Evolutionary conservation across 2,329 filamentous ascomycete genomes (phyloP), one percentile per base, ranked within the genome.

Genomic region (Chalara sp.): DNA sequence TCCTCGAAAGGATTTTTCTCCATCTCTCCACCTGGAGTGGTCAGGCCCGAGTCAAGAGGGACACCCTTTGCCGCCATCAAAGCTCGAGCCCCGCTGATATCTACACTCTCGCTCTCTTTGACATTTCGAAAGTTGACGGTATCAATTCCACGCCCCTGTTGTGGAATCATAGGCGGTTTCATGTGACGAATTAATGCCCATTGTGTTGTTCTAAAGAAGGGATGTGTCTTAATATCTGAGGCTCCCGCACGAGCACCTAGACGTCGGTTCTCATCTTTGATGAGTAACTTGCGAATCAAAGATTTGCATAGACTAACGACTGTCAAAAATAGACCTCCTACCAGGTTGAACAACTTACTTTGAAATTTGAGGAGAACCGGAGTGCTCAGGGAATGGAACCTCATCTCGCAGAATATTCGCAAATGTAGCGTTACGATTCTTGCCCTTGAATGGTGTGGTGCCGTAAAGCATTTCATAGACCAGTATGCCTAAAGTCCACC

Each of bases 381-480:
- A 80, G 60, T 93, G 87, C 63, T 99, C 93, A 0, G 93, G 91
- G 71, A 99, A 99, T 5, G 89, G 88, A 54, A 96, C 93, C 58
- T 99, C 93, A 68, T 99, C 93, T 48, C 91, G 79, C 56, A 99
- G 70, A 59, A 99, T 99, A 67, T 97, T 99, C 54, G 91, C 92
- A 72, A 99, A 99, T 0, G 93, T 99, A 11, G 91, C 90, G 63
- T 97, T 99, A 39, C 93, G 83, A 70, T 96, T 99, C 80, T 99
- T 97, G 61, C 93, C 93, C 75, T 99, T 99, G 79, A 99, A 99
- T 1, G 93, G 93, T 0, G 93, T 99, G 0, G 92, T 99, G 50
- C 93, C 93, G 72, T 92, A 99, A 35, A 99, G 77, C 93, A 99
- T 99, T 70, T 99, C 93, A 68, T 97, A 99, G 51, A 99, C 90